A percentile compares a stretch with the other conserved stretches of the same genome.
phyloP scores from a whole-genome alignment of 208 protist species.

The Trypanosomatidae sp. region DNA sequence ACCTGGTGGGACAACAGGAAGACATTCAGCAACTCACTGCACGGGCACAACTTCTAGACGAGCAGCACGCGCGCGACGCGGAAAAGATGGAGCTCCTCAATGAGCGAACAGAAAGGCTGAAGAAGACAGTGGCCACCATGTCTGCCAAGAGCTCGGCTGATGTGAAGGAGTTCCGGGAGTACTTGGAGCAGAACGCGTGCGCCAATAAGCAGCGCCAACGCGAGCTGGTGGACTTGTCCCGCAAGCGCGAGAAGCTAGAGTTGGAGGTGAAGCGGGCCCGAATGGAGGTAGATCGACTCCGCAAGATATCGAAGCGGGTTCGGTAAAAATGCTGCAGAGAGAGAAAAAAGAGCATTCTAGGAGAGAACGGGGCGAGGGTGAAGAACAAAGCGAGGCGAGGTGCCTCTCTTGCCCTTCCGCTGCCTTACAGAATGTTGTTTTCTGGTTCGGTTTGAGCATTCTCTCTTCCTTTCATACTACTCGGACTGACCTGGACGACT shows the following conservation, averaged over 20 bases:
- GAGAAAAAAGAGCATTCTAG: not conserved
- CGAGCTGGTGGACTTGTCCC: slow-evolving; percentile 51
- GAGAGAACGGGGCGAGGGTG: too few relatives aligned
- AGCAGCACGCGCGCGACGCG: slow-evolving; percentile 17
- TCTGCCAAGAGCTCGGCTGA: slow-evolving; percentile 64
- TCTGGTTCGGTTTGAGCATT: not conserved
- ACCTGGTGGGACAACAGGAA: slow-evolving; percentile 33
- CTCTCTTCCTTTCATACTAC: not conserved
- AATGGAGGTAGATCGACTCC: slow-evolving; percentile 68
- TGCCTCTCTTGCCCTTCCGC: not conserved
- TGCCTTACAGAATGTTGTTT: not conserved
- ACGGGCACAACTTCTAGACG: slow-evolving; percentile 11
- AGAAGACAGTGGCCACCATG: slow-evolving; percentile 33
- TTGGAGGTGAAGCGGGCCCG: slow-evolving; percentile 49
- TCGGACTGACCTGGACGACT: not conserved
- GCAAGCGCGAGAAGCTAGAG: slow-evolving; percentile 72
- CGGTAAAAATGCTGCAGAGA: slow-evolving; percentile 14
- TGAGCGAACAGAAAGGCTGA: slow-evolving; percentile 44
- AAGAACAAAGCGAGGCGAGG: not conserved
- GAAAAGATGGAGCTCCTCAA: slow-evolving; percentile 29
- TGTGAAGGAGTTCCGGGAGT: slow-evolving; percentile 35
- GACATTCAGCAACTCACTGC: slow-evolving; percentile 16
- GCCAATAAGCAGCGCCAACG: slow-evolving; percentile 42
- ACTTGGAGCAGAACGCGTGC: slow-evolving; percentile 44
- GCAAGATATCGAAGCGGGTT: slow-evolving; percentile 70